Base-by-base conservation (phyloP, 345 rosid genomes). In the Salix suchowensis region DNA sequence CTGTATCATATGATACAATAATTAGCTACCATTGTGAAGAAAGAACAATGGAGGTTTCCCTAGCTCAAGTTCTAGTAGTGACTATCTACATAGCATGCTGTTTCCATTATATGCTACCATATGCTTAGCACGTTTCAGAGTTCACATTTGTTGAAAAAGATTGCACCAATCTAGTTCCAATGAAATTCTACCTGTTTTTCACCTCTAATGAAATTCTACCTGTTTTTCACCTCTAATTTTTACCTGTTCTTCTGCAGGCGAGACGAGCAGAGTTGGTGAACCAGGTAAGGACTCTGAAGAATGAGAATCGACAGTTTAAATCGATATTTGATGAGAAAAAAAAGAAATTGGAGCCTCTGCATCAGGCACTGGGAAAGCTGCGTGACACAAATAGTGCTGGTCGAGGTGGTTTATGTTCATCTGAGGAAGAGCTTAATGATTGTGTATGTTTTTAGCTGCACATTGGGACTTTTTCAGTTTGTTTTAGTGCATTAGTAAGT, bases 321-420 rank as follows among this genome's bases (percentile, higher is more conserved):
- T 75, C 85, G 1, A 81, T 87, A 71, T 77, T 89, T 39, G 91
- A 84, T 76, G 97, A 84, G 81, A 96, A 90, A 79, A 92, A 75
- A 74, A 91, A 84, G 83, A 94, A 91, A 85, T 86, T 96, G 84
- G 94, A 89, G 71, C 97, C 97, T 4, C 81, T 96, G 82, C 94
- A 90, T 80, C 91, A 93, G 82, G 98, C 97, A 48, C 86, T 96
- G 77, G 94, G 97, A 65, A 92, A 96, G 87, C 87, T 92, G 75
- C 92, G 90, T 37, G 76, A 73, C 73, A 76, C 86, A 69, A 85
- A 83, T 24, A 60, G 62, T 76, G 73, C 77, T 68, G 77, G 78
- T 76, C 87, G 84, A 74, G 88, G 86, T 65, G 88, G 82, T 50
- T 66, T 94, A 76, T 96, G 98, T 84, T 91, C 99, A n/a, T 91